A percentile compares a stretch with the other conserved stretches of the same genome.
phyloP scores from a whole-genome alignment of 768 basidiomycete species.

The Suillus tomentosus region DNA sequence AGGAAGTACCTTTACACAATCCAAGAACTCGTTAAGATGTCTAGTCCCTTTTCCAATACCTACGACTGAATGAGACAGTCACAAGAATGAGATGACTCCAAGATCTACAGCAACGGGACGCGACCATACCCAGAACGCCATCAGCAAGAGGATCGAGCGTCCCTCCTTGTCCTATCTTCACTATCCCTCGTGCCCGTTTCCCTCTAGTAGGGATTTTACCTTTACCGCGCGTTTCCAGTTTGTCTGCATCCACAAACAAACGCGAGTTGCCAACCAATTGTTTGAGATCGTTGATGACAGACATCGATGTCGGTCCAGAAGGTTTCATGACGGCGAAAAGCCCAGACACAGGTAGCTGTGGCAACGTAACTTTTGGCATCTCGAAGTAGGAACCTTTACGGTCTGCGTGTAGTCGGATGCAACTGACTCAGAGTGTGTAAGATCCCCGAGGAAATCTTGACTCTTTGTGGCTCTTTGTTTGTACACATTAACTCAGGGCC shows the following conservation, averaged over 20 bases:
- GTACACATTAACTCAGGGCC: not conserved
- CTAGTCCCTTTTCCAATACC: slow-evolving; percentile 92
- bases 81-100: slow-evolving; percentile 9
- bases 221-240: slow-evolving; percentile 52
- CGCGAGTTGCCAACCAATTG: slow-evolving; percentile 73
- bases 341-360: slow-evolving; percentile 67
- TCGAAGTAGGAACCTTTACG: not conserved
- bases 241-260: slow-evolving; percentile 68
- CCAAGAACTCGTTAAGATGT: slow-evolving; percentile 76
- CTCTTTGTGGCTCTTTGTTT: not conserved
- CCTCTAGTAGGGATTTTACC: slow-evolving; percentile 44
- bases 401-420: not conserved
- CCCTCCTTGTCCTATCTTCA: slow-evolving; percentile 92
- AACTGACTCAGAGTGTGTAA: not conserved
- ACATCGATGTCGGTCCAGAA: slow-evolving; percentile 92
- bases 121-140: slow-evolving; percentile 79
- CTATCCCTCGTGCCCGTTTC: slow-evolving; percentile 40
- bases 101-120: slow-evolving; percentile 6
- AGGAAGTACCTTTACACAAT: slow-evolving; percentile 78
- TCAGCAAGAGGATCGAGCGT: slow-evolving; percentile 97
- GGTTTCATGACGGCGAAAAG: slow-evolving; percentile 92
- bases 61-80: slow-evolving; percentile 56
- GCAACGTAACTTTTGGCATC: slow-evolving; percentile 68
- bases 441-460: not conserved
- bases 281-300: slow-evolving; percentile 83